Evolutionary conservation across 331 rosid species (phyloP).

Genomic region (Pyracantha coccinea): DNA sequence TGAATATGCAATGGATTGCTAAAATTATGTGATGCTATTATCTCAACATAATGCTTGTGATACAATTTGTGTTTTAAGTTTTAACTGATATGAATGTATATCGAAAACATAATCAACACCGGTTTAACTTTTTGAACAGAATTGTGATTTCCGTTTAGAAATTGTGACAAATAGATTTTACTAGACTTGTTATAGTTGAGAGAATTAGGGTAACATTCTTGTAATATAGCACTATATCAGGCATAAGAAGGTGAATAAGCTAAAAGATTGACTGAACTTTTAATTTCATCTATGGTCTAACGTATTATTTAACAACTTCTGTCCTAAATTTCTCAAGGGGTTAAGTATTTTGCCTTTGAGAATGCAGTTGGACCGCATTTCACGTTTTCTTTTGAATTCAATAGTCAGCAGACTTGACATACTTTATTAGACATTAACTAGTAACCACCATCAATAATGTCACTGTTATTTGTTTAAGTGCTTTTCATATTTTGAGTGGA

Average conservation of each 20-base stretch:
- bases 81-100: neutral
- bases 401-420: neutral
- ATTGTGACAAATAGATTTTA: neutral
- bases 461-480: neutral
- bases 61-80: neutral
- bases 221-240: too few species aligned
- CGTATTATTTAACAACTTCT: neutral
- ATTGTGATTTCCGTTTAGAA: neutral
- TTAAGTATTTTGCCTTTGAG: neutral
- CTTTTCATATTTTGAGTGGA: neutral
- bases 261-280: too few species aligned
- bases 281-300: neutral
- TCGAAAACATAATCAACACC: neutral
- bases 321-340: neutral
- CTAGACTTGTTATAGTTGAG: neutral
- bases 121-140: neutral
- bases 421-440: neutral
- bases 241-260: neutral
- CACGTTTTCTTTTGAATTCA: neutral
- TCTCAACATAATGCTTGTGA: neutral
- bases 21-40: neutral
- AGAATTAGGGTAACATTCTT: neutral
- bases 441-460: neutral
- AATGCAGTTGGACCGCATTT: neutral
- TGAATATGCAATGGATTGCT: neutral